Conservation (phyloP, 2,329 filamentous ascomycete species). For the Ophiostoma sp. region DNA sequence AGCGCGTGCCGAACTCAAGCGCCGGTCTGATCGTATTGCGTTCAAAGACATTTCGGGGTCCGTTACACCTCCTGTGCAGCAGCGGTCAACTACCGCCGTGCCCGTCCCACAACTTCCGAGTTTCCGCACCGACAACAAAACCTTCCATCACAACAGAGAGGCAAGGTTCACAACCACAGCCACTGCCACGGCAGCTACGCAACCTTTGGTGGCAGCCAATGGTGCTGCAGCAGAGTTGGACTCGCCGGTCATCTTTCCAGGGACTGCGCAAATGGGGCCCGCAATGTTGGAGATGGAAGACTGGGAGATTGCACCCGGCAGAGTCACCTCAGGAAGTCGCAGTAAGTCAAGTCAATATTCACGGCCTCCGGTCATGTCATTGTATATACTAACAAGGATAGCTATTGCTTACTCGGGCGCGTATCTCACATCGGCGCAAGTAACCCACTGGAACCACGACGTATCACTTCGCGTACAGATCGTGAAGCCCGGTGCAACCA, state of each 20-base stretch:
- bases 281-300: constrained; percentile 35
- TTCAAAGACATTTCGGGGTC: constrained; percentile 10
- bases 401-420: constrained; percentile 36
- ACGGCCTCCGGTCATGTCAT: not conserved
- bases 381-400: constrained; percentile 20
- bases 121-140: not conserved
- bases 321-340: constrained; percentile 27
- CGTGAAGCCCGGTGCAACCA: constrained; percentile 28
- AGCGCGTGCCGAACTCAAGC: constrained; percentile 6
- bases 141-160: not conserved
- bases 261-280: constrained; percentile 22
- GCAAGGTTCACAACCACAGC: not conserved
- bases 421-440: constrained; percentile 31
- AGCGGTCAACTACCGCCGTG: not conserved
- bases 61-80: not conserved
- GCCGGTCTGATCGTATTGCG: constrained; percentile 25
- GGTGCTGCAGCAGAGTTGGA: not conserved
- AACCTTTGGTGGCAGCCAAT: not conserved
- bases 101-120: not conserved
- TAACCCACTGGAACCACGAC: constrained; percentile 30
- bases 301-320: constrained; percentile 37
- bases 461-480: constrained; percentile 32
- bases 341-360: constrained; percentile 26
- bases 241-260: constrained; percentile 27
- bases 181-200: too few species aligned